Base-by-base conservation (phyloP, 768 basidiomycete species). In the Zangia roseola region DNA sequence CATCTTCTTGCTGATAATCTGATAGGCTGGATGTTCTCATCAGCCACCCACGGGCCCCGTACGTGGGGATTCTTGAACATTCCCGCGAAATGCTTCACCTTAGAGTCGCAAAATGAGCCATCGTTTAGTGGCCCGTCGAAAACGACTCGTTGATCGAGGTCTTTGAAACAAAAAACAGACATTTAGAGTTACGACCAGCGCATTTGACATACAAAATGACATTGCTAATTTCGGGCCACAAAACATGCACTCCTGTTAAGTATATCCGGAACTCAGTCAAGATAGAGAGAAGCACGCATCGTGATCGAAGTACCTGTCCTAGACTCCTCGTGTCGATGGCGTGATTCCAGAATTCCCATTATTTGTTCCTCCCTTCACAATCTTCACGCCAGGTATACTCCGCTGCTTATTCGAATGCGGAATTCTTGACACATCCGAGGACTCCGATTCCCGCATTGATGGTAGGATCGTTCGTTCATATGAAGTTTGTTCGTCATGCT, bases 361-460 rank as follows among this genome's bases (percentile, higher is more conserved):
- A 49, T 53, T 54, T 38, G 53, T n/a, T 6, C 46, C 45, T 14
- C 49, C 55, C 35, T 62, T 67, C 46, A 63, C 38, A 44, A 67
- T 69, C 65, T 63, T 67, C 14, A 67, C 65, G 33, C 65, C 67
- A 33, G 67, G 65, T 58, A 67, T 58, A 53, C 53, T 56, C 51
- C 59, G 64, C 43, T 59, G 60, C 45, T 57, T 65, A 50, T 40
- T 52, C n/a, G 54, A 54, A 21, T 49, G 33, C 20, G 43, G 46
- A 12, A 43, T 40, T 52, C 45, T 53, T 38, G 28, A 28, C 43
- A 37, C 31, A 19, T 64, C 57, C 50, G 59, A 52, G 33, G 53
- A 25, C 25, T 55, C 54, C 31, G 45, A 34, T 41, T 56, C 53
- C 17, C 21, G 19, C 24, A 23, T 41, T 34, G 43, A 39, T 19